These are phyloP conservation scores for Aureobasidium subglaciale DNA, from an alignment of 2,329 filamentous ascomycete genomes.

Conservation along the genomic window DNA sequence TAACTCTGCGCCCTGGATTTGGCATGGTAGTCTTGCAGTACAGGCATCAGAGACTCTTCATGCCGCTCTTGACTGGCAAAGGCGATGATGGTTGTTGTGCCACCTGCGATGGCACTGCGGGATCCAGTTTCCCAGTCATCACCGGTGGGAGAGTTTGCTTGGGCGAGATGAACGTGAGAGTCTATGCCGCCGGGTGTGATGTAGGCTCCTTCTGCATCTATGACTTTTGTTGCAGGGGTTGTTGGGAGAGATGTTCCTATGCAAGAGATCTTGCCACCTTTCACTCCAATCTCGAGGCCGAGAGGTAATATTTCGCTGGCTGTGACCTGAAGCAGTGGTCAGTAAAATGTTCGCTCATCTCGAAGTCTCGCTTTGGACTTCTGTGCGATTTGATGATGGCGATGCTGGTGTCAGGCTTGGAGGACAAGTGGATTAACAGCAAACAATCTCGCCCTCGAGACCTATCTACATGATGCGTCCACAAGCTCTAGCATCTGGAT, in stretches of 20 bases:
- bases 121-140: constrained; percentile 45
- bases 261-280: constrained; percentile 39
- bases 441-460: too few relatives aligned
- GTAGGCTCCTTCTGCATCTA: constrained; percentile 41
- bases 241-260: constrained; percentile 35
- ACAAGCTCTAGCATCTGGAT: too few relatives aligned
- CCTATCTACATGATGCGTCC: too few relatives aligned
- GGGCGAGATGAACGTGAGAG: constrained; percentile 43
- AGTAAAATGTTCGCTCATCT: too few relatives aligned
- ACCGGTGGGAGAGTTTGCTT: constrained; percentile 38
- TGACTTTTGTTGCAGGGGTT: constrained; percentile 29
- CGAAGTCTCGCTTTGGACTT: too few relatives aligned
- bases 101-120: constrained; percentile 50
- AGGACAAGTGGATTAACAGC: too few relatives aligned
- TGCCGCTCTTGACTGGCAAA: constrained; percentile 50
- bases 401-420: too few relatives aligned
- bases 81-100: constrained; percentile 52
- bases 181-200: constrained; percentile 44
- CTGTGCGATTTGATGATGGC: too few relatives aligned
- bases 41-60: constrained; percentile 39
- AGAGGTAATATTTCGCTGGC: constrained; percentile 39
- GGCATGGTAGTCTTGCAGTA: constrained; percentile 42
- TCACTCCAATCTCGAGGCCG: constrained; percentile 42
- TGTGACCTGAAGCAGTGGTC: too few relatives aligned
- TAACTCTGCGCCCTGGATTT: constrained; percentile 41